A percentile compares a stretch with the other conserved stretches of the same genome.
Evolutionary conservation across 352 stramenopile species (phyloP).

Genomic region (Phytophthora kernoviae): DNA sequence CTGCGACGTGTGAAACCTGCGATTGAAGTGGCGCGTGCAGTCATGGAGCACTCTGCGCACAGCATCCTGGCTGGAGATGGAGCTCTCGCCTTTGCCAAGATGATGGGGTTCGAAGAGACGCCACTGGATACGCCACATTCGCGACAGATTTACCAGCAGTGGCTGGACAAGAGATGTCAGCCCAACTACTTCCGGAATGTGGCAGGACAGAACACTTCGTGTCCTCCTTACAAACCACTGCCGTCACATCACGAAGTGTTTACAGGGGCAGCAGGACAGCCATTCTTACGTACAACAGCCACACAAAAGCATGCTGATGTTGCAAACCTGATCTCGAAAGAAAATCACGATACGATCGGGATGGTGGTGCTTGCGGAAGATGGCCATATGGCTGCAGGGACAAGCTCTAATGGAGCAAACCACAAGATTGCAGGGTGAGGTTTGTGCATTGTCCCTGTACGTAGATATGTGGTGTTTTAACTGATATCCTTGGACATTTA

Average conservation of each 20-base stretch:
- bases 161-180: constrained; percentile 73
- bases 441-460: background rate
- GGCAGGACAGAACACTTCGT: constrained; percentile 63
- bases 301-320: constrained; percentile 21
- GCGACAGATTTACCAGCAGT: constrained; percentile 52
- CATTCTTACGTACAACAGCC: constrained; percentile 19
- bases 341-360: constrained; percentile 92
- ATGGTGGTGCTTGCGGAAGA: constrained; percentile 77
- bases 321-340: constrained; percentile 45
- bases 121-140: constrained; percentile 73
- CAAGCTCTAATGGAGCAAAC: constrained; percentile 89
- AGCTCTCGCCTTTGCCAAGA: constrained; percentile 87
- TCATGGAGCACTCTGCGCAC: constrained; percentile 90
- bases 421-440: constrained; percentile 88
- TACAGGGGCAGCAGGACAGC: constrained; percentile 16
- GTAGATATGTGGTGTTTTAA: background rate
- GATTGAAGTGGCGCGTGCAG: constrained; percentile 81
- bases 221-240: constrained; percentile 79
- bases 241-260: constrained; percentile 27
- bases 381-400: constrained; percentile 80
- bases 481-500: background rate
- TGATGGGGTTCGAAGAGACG: constrained; percentile 90
- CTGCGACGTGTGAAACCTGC: constrained; percentile 83
- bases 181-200: constrained; percentile 92
- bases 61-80: constrained; percentile 88